Base-by-base conservation (phyloP, 2,329 filamentous ascomycete species). In the Exophiala viscosa region DNA sequence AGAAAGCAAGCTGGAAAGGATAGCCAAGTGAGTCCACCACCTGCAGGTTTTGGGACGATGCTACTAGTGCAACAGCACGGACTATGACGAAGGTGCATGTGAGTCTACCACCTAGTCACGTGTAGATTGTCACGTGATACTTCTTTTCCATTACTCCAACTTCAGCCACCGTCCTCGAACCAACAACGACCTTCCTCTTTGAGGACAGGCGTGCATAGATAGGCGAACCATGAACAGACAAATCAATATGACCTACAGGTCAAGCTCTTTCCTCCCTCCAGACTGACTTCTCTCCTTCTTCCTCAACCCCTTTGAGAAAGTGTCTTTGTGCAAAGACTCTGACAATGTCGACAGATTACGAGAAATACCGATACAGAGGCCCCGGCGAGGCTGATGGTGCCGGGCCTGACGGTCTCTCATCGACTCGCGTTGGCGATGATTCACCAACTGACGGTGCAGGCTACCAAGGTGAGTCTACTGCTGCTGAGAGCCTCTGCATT, bases 311-410 rank as follows among this genome's bases (percentile, higher is more conserved):
- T n/a, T n/a, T n/a, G n/a, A n/a, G 23, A 28, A 5, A 7, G 23
- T 28, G 23, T 7, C 23, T 28, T 7, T 28, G 50, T 15, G 11
- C 28, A 23, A 9, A 20, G n/a, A 31, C 40, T 42, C 18, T 18
- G 18, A 28, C 28, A 31, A 28, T 28, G 13, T 52, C 52, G 53
- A 44, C 53, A 11, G 38, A 45, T 32, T 52, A 43, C 18, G 48
- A 52, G 34, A 55, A 52, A 40, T 52, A 48, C 23, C 48, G 45
- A 10, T 52, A 55, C n/a, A 31, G 28, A 5, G 53, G 35, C 14
- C 39, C 44, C 8, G 44, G 28, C 8, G 53, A 55, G 23, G 23
- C 23, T 33, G 45, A 48, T 17, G 36, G 33, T 13, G 34, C 45
- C 31, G 51, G 45, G 28, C 46, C 51, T 9, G 45, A 45, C 14